Base-by-base conservation (phyloP, 306 rosid species). In the Citrullus colocynthis region DNA sequence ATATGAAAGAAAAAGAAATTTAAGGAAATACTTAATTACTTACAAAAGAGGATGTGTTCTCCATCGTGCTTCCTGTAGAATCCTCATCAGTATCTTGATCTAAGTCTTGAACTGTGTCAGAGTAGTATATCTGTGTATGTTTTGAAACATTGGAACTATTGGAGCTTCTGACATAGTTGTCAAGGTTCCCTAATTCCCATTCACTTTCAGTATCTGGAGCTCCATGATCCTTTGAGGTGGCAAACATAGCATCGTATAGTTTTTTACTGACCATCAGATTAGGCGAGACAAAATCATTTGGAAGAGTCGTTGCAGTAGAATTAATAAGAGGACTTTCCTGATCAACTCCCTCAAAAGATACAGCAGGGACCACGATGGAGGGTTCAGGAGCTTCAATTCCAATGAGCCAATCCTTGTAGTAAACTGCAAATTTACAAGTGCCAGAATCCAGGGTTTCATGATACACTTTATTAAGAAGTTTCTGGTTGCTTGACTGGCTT, bases 351-450 rank as follows among this genome's bases (percentile, higher is more conserved):
- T 18, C 30, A 76, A 75, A 54, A 12, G 86, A 74, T 58, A 79
- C 74, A 18, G 92, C 81, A 60, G 98, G 97, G 81, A 85, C 67
- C 28, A 75, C 65, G 69, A 91, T 80, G 18, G 85, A 84, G 81
- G 98, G 98, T 71, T 84, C 51, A 24, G 88, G 5, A 76, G 97
- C 94, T 75, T 72, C 90, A 78, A 96, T 93, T 82, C 88, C 96
- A 13, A 84, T 85, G 32, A 93, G 91, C 98, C 98, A 93, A 67
- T 88, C 92, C 85, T 88, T 91, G 88, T 91, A 91, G 88, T 91
- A 93, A 49, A 82, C 77, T 45, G 93, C 87, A 80, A 87, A 87
- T 11, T 81, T 78, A 60, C 62, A 81, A 77, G 97, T 91, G 59
- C 92, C 90, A 34, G 91, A 87, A 79, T 93, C 97, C 80, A 91